Conservation (phyloP, 2,329 filamentous ascomycete genomes). For the Aspergillus sp. region DNA sequence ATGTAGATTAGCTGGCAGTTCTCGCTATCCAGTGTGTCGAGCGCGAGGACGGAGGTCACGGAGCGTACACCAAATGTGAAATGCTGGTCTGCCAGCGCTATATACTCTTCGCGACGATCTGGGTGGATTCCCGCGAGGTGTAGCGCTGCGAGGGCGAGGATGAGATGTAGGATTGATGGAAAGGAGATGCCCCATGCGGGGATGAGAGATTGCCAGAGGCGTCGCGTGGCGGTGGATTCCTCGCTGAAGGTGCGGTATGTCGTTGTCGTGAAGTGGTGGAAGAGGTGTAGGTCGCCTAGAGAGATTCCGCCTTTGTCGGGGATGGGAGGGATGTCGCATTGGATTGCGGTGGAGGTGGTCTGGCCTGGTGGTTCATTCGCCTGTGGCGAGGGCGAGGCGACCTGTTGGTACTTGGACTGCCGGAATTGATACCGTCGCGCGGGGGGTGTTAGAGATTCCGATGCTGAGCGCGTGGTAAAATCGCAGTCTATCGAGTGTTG, state of each 20-base stretch:
- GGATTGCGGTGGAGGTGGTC: slow-evolving; percentile 13
- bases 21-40: slow-evolving; percentile 29
- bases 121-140: slow-evolving; percentile 33
- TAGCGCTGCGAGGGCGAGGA: slow-evolving; percentile 36
- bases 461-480: slow-evolving; percentile 23
- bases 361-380: neutral
- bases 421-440: slow-evolving; percentile 24
- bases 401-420: slow-evolving; percentile 26
- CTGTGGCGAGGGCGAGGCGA: slow-evolving; percentile 7
- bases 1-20: slow-evolving; percentile 42
- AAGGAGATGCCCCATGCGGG: slow-evolving; percentile 36
- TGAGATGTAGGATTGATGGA: slow-evolving; percentile 39
- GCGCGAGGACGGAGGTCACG: slow-evolving; percentile 30
- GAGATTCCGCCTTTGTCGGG: slow-evolving; percentile 24
- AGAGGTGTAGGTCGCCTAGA: slow-evolving; percentile 35
- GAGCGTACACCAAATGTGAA: slow-evolving; percentile 41
- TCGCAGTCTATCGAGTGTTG: slow-evolving; percentile 35
- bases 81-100: slow-evolving; percentile 36
- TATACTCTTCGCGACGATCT: slow-evolving; percentile 24
- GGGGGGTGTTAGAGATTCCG: slow-evolving; percentile 6
- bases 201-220: slow-evolving; percentile 37
- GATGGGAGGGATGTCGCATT: slow-evolving; percentile 24
- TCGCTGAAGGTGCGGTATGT: slow-evolving; percentile 33
- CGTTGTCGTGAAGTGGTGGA: slow-evolving; percentile 37
- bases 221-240: slow-evolving; percentile 24